Base-by-base conservation (phyloP, 31 red algal species). In the Odonthalia washingtoniensis region DNA sequence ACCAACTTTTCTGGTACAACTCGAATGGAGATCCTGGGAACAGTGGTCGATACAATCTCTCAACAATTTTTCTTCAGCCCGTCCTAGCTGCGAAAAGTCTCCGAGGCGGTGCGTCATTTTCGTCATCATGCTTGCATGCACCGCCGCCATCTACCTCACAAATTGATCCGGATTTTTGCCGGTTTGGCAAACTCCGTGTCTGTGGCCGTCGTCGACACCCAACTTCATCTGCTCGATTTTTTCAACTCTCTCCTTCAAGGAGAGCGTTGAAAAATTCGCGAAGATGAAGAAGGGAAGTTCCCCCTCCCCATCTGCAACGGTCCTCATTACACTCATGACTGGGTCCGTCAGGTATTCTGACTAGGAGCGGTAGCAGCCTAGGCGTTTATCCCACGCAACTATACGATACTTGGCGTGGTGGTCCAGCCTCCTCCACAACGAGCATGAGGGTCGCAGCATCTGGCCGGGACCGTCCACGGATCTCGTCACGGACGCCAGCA, bases 11-110 rank as follows among this genome's bases (percentile, higher is more conserved):
- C 12, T 16, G 81, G 81, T 5, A 24, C 24, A 42, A 73, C 65
- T 38, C 12, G 37, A 12, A 63, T 81, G 52, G 77, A 81, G 77
- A 65, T 81, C 44, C 77, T 81, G 5, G 77, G 77, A 6, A 81
- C 42, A n/a, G 52, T 81, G 49, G 77, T 81, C 24, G 77, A 65
- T 33, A 81, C 77, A 5, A 5, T n/a, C 52, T 5, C 24, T 5
- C 77, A 65, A 18, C 44, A 81, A 53, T 81, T 81, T 53, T 5
- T 81, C 5, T n/a, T n/a, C n/a, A 32, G 21, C 77, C 77, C 27
- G 14, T 21, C 14, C n/a, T 6, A 81, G 18, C 39, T 41, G 5
- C 12, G 21, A 30, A 65, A 30, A 53, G 9, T 65, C 14, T 9
- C 5, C 6, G 27, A 33, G 31, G 12, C 49, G 5, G 30, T 53